These are phyloP conservation scores for Nakaseomyces uthaithaninus DNA, from an alignment of 1,139 yeast genomes.

Conservation along the genomic window DNA sequence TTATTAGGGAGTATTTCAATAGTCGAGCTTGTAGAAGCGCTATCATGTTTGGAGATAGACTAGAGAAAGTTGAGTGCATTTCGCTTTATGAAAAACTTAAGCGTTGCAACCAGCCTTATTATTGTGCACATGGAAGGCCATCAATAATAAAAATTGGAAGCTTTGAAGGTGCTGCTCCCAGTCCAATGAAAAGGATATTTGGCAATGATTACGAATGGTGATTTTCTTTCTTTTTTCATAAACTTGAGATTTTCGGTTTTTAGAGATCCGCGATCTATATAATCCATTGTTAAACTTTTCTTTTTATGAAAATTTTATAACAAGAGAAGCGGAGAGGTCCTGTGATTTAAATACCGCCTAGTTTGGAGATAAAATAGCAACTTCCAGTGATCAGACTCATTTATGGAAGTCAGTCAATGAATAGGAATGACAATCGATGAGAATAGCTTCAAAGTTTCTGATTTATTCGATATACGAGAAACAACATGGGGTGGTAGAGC, in stretches of 20 bases:
- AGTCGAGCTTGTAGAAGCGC: constrained; percentile 67
- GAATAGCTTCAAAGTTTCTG: constrained; percentile 10
- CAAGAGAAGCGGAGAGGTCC: too few species aligned
- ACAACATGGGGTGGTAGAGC: constrained; percentile 60
- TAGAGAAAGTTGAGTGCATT: constrained; percentile 40
- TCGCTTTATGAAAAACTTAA: constrained; percentile 38
- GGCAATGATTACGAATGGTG: neutral
- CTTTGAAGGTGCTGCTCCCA: constrained; percentile 8
- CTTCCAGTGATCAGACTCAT: neutral
- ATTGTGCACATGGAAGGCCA: constrained; percentile 87
- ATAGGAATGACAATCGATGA: constrained; percentile 7
- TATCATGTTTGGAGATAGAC: constrained; percentile 60
- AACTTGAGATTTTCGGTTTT: neutral
- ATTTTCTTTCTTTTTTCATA: neutral
- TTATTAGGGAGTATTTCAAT: constrained; percentile 44
- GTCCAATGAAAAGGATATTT: neutral
- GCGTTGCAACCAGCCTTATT: constrained; percentile 55
- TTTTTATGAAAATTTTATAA: constrained; percentile 5
- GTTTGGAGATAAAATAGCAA: too few species aligned
- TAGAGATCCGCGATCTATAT: neutral
- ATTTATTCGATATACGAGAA: constrained; percentile 34
- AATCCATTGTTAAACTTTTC: constrained; percentile 4
- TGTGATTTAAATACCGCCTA: too few species aligned
- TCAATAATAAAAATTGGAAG: constrained; percentile 52
- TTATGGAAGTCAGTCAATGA: neutral